phyloP scores from a whole-genome alignment of 306 rosid species.

The Castanea crenata region DNA sequence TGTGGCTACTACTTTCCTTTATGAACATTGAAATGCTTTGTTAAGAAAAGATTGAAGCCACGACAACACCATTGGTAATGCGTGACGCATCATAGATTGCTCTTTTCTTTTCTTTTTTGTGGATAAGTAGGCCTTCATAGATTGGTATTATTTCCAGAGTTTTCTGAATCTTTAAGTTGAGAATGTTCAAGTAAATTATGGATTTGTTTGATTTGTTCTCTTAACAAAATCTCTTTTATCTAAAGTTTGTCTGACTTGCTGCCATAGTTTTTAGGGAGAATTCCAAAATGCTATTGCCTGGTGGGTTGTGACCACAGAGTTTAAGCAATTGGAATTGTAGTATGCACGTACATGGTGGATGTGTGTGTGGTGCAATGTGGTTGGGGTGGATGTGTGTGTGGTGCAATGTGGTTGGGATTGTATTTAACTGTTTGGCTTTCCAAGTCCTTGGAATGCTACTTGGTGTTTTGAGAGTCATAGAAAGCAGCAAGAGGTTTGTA shows the following conservation, averaged over 20 bases:
- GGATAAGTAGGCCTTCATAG: background rate
- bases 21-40: background rate
- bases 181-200: too few species aligned
- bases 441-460: background rate
- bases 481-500: background rate
- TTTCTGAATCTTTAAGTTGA: background rate
- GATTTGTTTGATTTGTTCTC: too few species aligned
- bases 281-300: background rate
- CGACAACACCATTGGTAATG: background rate
- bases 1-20: background rate
- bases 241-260: too few species aligned
- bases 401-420: background rate
- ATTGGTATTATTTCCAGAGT: background rate
- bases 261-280: background rate
- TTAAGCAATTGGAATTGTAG: background rate
- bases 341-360: background rate
- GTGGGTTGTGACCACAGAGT: background rate
- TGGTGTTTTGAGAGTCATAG: background rate
- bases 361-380: background rate
- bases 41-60: background rate
- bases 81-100: background rate
- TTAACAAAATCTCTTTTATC: too few species aligned
- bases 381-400: background rate
- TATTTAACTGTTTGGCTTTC: background rate
- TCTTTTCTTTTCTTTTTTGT: too few species aligned